These are phyloP conservation scores for Salix exigua DNA, from an alignment of 345 rosid species.

Conservation along the genomic window DNA sequence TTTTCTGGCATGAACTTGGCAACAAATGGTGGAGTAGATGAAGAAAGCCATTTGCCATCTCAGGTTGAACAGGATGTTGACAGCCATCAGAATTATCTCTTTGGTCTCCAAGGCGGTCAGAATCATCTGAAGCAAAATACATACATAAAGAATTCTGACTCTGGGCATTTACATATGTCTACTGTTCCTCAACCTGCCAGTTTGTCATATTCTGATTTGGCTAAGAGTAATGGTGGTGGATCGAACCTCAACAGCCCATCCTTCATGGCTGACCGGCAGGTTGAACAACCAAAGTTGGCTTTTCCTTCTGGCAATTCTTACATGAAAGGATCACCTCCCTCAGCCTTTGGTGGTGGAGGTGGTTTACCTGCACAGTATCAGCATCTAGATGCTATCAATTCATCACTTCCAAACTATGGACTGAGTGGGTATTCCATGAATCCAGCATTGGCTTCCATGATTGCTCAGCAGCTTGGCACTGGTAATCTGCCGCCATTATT, in stretches of 20 bases:
- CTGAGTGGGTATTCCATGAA: conserved; percentile 47
- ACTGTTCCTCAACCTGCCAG: conserved; percentile 27
- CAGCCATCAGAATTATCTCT: conserved; percentile 42
- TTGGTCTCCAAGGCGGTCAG: conserved; percentile 44
- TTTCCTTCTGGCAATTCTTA: conserved; percentile 41
- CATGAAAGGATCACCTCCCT: conserved; percentile 61
- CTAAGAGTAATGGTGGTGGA: conserved; percentile 36
- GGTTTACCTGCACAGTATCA: conserved; percentile 51
- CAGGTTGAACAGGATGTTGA: conserved; percentile 43
- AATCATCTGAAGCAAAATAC: conserved; percentile 40
- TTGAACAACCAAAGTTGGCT: conserved; percentile 41
- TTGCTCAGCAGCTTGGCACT: conserved; percentile 60
- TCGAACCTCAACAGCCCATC: conserved; percentile 34
- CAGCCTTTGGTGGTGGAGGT: conserved; percentile 48
- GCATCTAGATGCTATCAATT: conserved; percentile 42
- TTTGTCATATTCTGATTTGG: conserved; percentile 31
- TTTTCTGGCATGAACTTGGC: conserved; percentile 68
- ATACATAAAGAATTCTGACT: conserved; percentile 34
- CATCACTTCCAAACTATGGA: conserved; percentile 45
- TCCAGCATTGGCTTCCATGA: conserved; percentile 56
- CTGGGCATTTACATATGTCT: conserved; percentile 35
- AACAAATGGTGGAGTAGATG: conserved; percentile 40
- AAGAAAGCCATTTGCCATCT: conserved; percentile 31
- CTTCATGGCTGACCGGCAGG: conserved; percentile 41
- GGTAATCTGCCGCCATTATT: conserved; percentile 55